A percentile compares a stretch with the other conserved stretches of the same genome.
Evolutionary conservation across 108 stramenopile genomes (phyloP).

Genomic region (Pseudonitzschia delicatissima): DNA sequence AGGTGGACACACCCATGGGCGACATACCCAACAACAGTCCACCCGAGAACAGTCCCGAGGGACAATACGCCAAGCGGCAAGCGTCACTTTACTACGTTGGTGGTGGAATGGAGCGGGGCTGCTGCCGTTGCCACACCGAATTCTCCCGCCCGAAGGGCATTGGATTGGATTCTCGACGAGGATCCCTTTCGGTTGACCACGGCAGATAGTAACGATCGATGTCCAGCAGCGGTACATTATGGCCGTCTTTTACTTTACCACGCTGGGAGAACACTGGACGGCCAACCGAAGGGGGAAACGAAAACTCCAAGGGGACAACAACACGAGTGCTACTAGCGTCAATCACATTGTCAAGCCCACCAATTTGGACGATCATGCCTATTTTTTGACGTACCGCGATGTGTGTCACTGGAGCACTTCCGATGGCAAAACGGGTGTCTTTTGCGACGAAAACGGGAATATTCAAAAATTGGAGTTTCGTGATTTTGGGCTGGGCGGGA

Average conservation of each 20-base stretch:
- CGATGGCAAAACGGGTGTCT: neutral
- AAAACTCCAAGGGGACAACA: neutral
- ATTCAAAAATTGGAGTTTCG: neutral
- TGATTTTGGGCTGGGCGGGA: constrained; percentile 5
- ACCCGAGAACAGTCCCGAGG: neutral
- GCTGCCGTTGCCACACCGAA: neutral
- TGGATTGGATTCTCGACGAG: constrained; percentile 5
- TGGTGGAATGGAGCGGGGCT: neutral
- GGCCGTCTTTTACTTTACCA: constrained; percentile 10
- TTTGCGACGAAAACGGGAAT: neutral
- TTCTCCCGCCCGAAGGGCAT: neutral
- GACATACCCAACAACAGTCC: neutral
- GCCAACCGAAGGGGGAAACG: neutral
- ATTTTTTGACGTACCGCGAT: neutral
- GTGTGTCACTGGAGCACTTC: constrained; percentile 1
- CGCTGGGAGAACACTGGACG: neutral
- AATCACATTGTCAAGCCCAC: neutral
- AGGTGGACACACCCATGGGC: neutral
- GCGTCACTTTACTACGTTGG: neutral
- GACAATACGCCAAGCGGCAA: neutral
- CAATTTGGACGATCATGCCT: neutral
- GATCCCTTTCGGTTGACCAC: neutral
- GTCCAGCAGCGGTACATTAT: constrained; percentile 11
- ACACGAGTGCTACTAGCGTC: too few species aligned
- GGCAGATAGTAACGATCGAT: neutral